Base-by-base conservation (phyloP, 345 rosid species). In the Sisymbrium irio region DNA sequence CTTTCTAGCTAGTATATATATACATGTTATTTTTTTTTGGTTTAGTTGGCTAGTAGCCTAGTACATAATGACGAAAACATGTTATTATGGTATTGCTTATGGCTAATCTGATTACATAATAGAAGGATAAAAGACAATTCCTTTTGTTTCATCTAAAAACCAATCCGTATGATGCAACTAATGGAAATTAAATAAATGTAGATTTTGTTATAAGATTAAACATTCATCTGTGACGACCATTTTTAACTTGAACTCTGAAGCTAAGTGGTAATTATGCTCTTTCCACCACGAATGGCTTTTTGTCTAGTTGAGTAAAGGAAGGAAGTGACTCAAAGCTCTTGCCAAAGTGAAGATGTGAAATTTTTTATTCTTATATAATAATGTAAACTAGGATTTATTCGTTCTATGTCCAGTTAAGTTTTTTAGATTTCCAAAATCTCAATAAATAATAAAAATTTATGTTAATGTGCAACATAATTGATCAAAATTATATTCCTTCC, bases 221-320 rank as follows among this genome's bases (percentile, higher is more conserved):
- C 12, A 46, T 56, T 20, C 51, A 44, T 36, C 27, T 9, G 51
- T 28, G 66, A 62, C 75, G 61, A 56, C 69, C 71, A 46, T 62
- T 46, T 49, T 70, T 18, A 68, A 47, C 71, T 14, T 56, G 47
- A 22, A 22, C 27, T 22, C 27, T 22, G 27, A 71, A 77, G 72
- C 39, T 57, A 64, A 55, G 55, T 77, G 71, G 64, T 77, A 56
- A 49, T 71, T 57, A 64, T 71, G 67, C 53, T 64, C 56, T 77
- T 77, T 77, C 80, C 76, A 72, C 76, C 67, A 15, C 55, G 22
- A 77, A 57, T 71, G 67, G 76, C 67, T 70, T 77, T 70, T 77
- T 71, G 76, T 65, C 72, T 64, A 57, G 67, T 63, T 77, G 76
- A 71, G 57, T 67, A 77, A 77, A 70, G 74, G 61, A 56, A 70